Evolutionary conservation across 2,329 filamentous ascomycete genomes (phyloP), one percentile per base, ranked within the genome.

Genomic region (Aspergillus sp.): DNA sequence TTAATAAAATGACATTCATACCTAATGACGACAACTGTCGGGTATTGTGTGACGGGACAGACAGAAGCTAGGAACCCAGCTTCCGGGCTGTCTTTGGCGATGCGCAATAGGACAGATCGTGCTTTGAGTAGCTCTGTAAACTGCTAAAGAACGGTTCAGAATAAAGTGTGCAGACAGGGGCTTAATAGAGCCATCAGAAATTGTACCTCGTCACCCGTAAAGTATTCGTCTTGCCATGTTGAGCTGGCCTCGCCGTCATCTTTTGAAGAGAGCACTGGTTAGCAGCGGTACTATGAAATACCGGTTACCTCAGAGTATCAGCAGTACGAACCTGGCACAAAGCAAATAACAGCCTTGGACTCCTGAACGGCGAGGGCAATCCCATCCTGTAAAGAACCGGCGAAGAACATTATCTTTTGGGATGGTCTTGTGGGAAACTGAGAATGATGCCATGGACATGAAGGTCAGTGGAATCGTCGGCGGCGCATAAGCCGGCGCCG

Each of bases 61-160:
- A 96, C 90, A 46, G 90, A 90, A 9, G 87, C 84, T 13, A 98
- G 80, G 68, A 91, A 96, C 5, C 84, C 86, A 9, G 91, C 91
- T 77, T 96, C 92, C 63, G 89, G 84, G 2, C 89, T 92, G 20
- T 88, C 90, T 17, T 87, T 86, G 34, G 81, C 75, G 20, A 97
- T 80, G 51, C 88, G 85, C 20, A 97, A 79, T 7, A 88, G 77
- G 19, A 97, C 80, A 3, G 90, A 84, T 67, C 87, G 84, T 37
- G 82, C 77, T 24, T 79, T 75, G 57, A 95, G 79, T 27, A 86
- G 68, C 52, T 77, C 75, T 52, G 78, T 80, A 53, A 89, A 70
- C 85, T 89, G 61, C 19, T 66, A 54, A 44, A 64, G 50, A 22
- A 47, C 17, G n/a, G 27, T 27, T 30, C 40, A 22, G 11, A 40